A percentile compares a stretch with the other conserved stretches of the same genome.
Evolutionary conservation across 2,329 filamentous ascomycete species (phyloP).

Genomic region (Orbilia oligospora): DNA sequence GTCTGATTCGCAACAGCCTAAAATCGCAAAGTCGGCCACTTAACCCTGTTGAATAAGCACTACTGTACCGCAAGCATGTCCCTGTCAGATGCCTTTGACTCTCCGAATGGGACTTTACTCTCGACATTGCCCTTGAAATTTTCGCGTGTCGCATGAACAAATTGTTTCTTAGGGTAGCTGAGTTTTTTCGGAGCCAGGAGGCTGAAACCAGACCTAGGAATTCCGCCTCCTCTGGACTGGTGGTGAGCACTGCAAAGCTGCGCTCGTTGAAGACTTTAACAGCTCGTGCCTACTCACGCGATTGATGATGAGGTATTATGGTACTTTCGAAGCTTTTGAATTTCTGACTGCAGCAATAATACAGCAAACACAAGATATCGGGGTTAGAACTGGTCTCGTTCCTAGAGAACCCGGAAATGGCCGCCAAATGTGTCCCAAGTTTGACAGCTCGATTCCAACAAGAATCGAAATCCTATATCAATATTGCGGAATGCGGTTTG

Average conservation of each 20-base stretch:
- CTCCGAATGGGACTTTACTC: conserved; percentile 5
- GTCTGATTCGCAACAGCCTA: background rate
- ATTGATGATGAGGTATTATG: background rate
- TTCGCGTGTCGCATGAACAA: background rate
- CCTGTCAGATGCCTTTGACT: background rate
- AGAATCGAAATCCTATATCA: background rate
- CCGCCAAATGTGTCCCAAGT: background rate
- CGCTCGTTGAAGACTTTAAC: background rate
- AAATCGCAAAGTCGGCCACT: background rate
- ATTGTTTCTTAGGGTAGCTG: background rate
- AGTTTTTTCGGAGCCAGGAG: background rate
- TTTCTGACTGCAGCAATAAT: conserved; percentile 1
- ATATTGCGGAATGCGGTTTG: background rate
- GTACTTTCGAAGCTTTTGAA: too few relatives aligned
- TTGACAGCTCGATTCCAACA: background rate
- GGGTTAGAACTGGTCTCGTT: background rate
- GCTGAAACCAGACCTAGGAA: background rate
- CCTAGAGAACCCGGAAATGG: too few relatives aligned
- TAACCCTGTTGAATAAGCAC: conserved; percentile 16
- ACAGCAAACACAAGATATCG: background rate
- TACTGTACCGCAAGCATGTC: background rate
- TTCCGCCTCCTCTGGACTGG: background rate
- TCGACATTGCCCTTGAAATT: conserved; percentile 11
- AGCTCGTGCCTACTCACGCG: background rate
- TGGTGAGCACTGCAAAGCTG: too few relatives aligned